Evolutionary conservation across 495 filamentous ascomycete genomes (phyloP), one percentile per base, ranked within the genome.

Genomic region (Trichocladium antarcticum): DNA sequence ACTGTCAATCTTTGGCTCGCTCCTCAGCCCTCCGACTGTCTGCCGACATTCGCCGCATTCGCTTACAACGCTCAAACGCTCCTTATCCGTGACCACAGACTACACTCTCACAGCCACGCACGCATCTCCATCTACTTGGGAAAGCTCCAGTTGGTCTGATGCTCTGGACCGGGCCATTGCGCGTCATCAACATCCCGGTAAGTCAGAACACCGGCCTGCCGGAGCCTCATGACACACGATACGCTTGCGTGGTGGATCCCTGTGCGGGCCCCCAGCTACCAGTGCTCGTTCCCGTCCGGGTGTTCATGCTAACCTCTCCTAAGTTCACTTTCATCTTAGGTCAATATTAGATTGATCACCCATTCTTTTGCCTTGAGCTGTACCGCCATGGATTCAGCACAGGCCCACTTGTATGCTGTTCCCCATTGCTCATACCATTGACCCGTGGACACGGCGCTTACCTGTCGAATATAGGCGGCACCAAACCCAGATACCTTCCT

Each of bases 401-500:
- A 70, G 40, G 51, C 63, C 28, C 68, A 69, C 40, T 47, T 70
- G 69, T 73, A 73, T 56, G 64, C 49, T 50, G 8, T 46, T 31
- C 40, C 47, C 49, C 35, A 28, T 42, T 51, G 28, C 37, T 49
- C 46, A 31, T n/a, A 10, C 24, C 19, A 50, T 21, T 55, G 29
- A 55, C 56, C 57, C 48, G 55, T 47, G 52, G 57, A 67, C 52
- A 58, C 57, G 49, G 36, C 29, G 55, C 58, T 53, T 54, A 60
- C 58, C 57, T 53, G 20, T 42, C 52, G 55, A 37, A 37, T 56
- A 57, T 54, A 73, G 69, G 56, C 62, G 58, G 54, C 66, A 71
- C 50, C 67, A 70, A 32, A 61, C 67, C 41, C 68, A 70, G 53
- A 60, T 67, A 46, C 58, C 67, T 53, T 63, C 64, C 50, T 68